phyloP scores from a whole-genome alignment of 1,284 basidiomycete genomes.

The Vanrija sp. region DNA sequence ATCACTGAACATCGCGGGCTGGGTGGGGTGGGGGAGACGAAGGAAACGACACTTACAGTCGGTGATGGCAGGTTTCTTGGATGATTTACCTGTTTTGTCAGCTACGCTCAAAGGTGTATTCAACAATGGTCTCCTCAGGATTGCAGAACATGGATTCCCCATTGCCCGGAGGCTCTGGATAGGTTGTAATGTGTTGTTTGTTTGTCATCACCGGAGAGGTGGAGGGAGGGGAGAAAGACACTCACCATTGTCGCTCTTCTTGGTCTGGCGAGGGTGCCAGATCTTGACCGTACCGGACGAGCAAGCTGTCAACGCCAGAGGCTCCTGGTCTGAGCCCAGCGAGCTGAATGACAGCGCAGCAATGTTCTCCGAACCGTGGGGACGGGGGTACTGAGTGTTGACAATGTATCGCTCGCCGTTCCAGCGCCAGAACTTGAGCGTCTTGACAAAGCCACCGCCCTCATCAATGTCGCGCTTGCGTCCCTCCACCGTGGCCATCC shows the following conservation, averaged over 20 bases:
- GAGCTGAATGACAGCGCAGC: constrained; percentile 64
- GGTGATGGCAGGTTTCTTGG: constrained; percentile 27
- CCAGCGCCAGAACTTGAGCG: constrained; percentile 81
- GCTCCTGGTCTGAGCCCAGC: constrained; percentile 19
- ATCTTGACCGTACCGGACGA: constrained; percentile 49
- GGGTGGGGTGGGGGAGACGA: neutral
- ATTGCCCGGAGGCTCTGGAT: constrained; percentile 32
- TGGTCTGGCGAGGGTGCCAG: constrained; percentile 48
- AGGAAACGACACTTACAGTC: constrained; percentile 39
- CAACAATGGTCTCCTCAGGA: constrained; percentile 33
- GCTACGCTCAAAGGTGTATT: neutral
- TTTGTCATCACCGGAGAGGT: constrained; percentile 39
- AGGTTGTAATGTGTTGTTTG: constrained; percentile 45
- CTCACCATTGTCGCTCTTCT: constrained; percentile 45
- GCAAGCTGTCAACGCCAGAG: constrained; percentile 49
- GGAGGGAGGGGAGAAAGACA: constrained; percentile 6
- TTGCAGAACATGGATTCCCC: constrained; percentile 50
- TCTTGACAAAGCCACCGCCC: constrained; percentile 59
- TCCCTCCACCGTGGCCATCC: constrained; percentile 90
- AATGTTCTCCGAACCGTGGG: constrained; percentile 68
- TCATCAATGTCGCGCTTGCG: constrained; percentile 62
- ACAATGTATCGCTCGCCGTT: constrained; percentile 53
- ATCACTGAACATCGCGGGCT: constrained; percentile 32
- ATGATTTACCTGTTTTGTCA: constrained; percentile 25
- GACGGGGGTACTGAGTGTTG: constrained; percentile 86